phyloP scores from a whole-genome alignment of 805 yeast genomes.

The Candida ovalis region DNA sequence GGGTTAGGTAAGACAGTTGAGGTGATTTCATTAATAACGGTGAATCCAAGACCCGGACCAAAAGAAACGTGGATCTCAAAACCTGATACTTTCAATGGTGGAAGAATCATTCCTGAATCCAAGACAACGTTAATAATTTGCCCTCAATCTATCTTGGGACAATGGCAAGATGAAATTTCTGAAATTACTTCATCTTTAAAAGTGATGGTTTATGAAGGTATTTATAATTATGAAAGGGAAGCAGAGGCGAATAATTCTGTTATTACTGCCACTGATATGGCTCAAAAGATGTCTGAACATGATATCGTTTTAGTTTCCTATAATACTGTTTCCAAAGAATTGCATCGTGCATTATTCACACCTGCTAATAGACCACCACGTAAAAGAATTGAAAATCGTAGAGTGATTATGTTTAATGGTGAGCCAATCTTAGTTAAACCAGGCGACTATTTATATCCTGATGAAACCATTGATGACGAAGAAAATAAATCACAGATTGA shows the following conservation, averaged over 20 bases:
- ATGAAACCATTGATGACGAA: slow-evolving; percentile 1
- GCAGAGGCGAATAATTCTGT: slow-evolving; percentile 30
- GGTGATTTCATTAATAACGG: slow-evolving; percentile 56
- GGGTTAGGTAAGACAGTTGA: slow-evolving; percentile 96
- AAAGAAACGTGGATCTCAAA: slow-evolving; percentile 20
- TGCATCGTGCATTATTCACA: slow-evolving; percentile 73
- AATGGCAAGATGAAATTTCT: slow-evolving; percentile 78
- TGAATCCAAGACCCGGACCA: slow-evolving; percentile 50
- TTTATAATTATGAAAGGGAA: slow-evolving; percentile 29
- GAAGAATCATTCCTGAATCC: slow-evolving; percentile 44
- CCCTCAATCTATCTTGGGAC: slow-evolving; percentile 78
- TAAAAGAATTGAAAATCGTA: neutral
- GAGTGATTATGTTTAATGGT: neutral
- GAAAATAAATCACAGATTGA: slow-evolving; percentile 23
- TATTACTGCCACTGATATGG: slow-evolving; percentile 31
- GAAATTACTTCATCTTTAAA: slow-evolving; percentile 55
- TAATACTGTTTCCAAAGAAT: slow-evolving; percentile 62
- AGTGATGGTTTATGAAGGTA: slow-evolving; percentile 64
- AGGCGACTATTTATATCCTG: slow-evolving; percentile 1
- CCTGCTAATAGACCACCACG: slow-evolving; percentile 48
- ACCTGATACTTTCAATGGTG: slow-evolving; percentile 37
- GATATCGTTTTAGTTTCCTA: slow-evolving; percentile 86
- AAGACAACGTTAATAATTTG: slow-evolving; percentile 80
- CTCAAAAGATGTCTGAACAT: slow-evolving; percentile 50
- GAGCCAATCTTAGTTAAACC: slow-evolving; percentile 5